Evolutionary conservation across 805 yeast genomes (phyloP).

Genomic region (Kodamaea sagamina): DNA sequence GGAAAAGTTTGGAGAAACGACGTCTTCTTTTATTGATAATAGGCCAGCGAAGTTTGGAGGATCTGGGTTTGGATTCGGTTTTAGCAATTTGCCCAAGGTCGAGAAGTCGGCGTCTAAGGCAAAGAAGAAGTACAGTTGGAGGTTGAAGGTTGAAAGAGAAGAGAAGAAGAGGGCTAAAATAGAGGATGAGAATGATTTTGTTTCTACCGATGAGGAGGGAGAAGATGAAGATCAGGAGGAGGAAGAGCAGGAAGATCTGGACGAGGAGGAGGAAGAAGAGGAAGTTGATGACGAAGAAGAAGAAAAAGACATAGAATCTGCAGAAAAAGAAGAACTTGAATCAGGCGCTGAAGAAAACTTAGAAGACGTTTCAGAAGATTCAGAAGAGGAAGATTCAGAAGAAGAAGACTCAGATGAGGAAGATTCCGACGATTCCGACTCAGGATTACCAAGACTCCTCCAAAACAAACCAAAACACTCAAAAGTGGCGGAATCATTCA

Average conservation of each 20-base stretch:
- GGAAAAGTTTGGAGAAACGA: constrained; percentile 17
- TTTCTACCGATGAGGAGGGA: constrained; percentile 33
- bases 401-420: constrained; percentile 36
- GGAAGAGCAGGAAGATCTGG: constrained; percentile 25
- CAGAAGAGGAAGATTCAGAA: constrained; percentile 29
- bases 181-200: constrained; percentile 67
- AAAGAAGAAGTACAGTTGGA: constrained; percentile 71
- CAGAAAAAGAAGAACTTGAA: constrained; percentile 17
- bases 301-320: constrained; percentile 25
- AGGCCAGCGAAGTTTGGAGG: constrained; percentile 66
- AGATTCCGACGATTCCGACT: constrained; percentile 32
- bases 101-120: constrained; percentile 29
- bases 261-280: constrained; percentile 25
- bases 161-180: constrained; percentile 40
- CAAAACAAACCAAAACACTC: constrained; percentile 48
- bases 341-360: constrained; percentile 25
- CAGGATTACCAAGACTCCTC: constrained; percentile 34
- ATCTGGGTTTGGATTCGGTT: constrained; percentile 69
- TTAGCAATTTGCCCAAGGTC: constrained; percentile 54
- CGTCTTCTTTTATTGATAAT: constrained; percentile 62
- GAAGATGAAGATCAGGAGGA: constrained; percentile 19
- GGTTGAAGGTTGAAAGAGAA: constrained; percentile 37
- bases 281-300: constrained; percentile 11
- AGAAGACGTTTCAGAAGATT: constrained; percentile 34
- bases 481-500: constrained; percentile 58